phyloP scores from a whole-genome alignment of 495 filamentous ascomycete species.

The Lepraria neglecta region DNA sequence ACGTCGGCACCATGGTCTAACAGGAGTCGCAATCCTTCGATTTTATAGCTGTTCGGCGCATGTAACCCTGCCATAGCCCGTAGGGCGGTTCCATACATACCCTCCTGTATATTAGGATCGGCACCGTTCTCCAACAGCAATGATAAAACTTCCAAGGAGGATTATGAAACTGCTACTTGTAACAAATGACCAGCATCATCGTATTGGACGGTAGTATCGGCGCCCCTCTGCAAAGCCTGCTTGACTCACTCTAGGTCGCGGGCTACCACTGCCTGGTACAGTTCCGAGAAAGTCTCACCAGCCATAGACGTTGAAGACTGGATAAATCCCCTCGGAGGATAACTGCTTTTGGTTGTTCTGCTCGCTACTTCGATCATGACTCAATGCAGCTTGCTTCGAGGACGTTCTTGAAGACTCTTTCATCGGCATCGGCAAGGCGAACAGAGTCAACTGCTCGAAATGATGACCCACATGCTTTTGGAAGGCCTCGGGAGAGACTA shows the following conservation, averaged over 20 bases:
- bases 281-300: not conserved
- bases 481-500: conserved; percentile 10
- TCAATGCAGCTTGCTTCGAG: not conserved
- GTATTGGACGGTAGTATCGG: not conserved
- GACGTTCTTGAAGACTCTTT: conserved; percentile 8
- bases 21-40: not conserved
- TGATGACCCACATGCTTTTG: conserved; percentile 26
- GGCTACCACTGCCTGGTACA: not conserved
- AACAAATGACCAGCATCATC: not conserved
- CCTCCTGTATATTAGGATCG: conserved; percentile 2
- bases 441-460: conserved; percentile 28
- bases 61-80: conserved; percentile 8
- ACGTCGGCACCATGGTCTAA: not conserved
- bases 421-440: conserved; percentile 23
- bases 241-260: not conserved
- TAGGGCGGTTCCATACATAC: not conserved
- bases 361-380: too few relatives aligned
- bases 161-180: conserved; percentile 4
- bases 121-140: not conserved
- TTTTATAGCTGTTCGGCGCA: not conserved
- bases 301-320: not conserved
- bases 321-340: not conserved
- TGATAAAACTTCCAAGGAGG: not conserved
- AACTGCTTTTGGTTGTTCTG: too few relatives aligned
- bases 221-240: not conserved